These are phyloP conservation scores for Phytophthora sp. DNA, from an alignment of 352 stramenopile genomes.

Conservation along the genomic window DNA sequence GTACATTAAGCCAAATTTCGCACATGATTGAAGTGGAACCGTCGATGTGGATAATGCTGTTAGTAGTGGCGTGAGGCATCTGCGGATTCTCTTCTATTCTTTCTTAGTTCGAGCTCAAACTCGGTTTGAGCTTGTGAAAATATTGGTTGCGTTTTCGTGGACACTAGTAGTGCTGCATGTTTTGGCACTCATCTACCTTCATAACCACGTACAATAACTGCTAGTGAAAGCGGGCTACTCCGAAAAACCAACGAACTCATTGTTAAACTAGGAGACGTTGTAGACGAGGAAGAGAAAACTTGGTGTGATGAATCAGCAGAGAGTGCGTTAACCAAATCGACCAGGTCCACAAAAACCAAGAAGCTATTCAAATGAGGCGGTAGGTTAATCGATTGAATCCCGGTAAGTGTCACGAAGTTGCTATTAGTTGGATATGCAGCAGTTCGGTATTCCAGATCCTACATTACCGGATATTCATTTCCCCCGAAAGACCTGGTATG, in stretches of 20 bases:
- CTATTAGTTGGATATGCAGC: no score
- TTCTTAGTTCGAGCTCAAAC: no score
- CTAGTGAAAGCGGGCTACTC: constrained; percentile 38
- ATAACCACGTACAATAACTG: constrained; percentile 35
- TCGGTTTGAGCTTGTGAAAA: constrained; percentile 45
- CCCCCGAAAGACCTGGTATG: constrained; percentile 70
- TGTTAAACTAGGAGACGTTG: constrained; percentile 15
- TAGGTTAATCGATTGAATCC: no score
- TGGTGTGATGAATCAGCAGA: constrained; percentile 29
- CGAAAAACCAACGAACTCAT: constrained; percentile 15
- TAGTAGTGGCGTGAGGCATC: constrained; percentile 52
- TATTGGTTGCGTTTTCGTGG: constrained; percentile 45
- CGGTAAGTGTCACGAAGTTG: no score
- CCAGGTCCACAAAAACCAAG: constrained; percentile 26
- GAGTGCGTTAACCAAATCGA: constrained; percentile 26
- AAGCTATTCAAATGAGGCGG: no score
- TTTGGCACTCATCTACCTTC: constrained; percentile 47
- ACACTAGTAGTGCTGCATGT: constrained; percentile 39
- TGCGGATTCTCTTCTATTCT: constrained; percentile 18
- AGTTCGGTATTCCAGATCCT: background rate
- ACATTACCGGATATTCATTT: constrained; percentile 41
- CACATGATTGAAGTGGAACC: constrained; percentile 83
- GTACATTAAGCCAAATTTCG: constrained; percentile 82
- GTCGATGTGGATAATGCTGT: constrained; percentile 65
- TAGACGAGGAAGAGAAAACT: constrained; percentile 19